Conservation (phyloP, 2,329 filamentous ascomycete genomes). For the Talaromyces sp. region DNA sequence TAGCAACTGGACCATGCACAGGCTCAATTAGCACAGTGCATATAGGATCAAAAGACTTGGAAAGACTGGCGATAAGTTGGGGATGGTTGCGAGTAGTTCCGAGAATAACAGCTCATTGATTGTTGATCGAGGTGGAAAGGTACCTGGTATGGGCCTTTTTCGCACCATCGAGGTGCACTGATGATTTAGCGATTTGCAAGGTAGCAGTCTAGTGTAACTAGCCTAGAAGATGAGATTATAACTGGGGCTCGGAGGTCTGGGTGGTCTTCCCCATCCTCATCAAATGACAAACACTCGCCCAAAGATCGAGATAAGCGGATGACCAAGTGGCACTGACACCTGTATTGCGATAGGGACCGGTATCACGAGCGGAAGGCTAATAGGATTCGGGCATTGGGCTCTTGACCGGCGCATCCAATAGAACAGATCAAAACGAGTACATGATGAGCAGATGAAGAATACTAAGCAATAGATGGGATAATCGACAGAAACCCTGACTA, state of each 20-base stretch:
- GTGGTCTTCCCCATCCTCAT: conserved; percentile 10
- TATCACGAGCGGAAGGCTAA: conserved; percentile 6
- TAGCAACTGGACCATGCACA: not conserved
- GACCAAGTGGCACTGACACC: conserved; percentile 1
- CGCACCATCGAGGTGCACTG: conserved; percentile 7
- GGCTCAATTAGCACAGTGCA: conserved; percentile 2
- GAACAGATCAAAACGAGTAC: not conserved
- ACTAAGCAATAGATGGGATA: not conserved
- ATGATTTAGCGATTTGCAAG: conserved; percentile 7
- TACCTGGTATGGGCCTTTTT: conserved; percentile 10
- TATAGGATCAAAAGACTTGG: not conserved
- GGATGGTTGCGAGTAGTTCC: not conserved
- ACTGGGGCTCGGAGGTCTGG: conserved; percentile 9
- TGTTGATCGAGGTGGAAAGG: not conserved
- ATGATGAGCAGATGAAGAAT: not conserved
- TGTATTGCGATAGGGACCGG: not conserved
- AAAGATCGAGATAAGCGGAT: conserved; percentile 13
- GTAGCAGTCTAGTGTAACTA: conserved; percentile 15
- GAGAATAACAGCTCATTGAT: not conserved
- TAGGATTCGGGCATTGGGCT: conserved; percentile 4
- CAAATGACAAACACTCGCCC: not conserved
- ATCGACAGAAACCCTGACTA: not conserved
- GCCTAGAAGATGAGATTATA: conserved; percentile 13
- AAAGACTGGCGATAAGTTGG: not conserved
- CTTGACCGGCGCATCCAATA: not conserved